A percentile compares a stretch with the other conserved stretches of the same genome.
These are phyloP conservation scores for Juncus effusus DNA, from an alignment of 176 grass and related monocot genomes.

Conservation along the genomic window DNA sequence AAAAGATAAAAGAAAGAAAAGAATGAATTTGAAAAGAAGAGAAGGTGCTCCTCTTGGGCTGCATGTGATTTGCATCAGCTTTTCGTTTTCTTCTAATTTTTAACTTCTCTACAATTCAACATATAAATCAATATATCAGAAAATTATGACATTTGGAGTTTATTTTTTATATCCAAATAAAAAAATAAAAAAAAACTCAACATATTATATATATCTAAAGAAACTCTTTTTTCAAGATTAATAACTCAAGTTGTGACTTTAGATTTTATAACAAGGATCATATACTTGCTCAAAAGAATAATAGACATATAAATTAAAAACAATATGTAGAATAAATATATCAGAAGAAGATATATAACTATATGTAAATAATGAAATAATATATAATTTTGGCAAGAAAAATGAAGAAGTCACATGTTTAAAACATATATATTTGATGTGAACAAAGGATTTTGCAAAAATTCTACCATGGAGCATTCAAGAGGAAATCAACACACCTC, in stretches of 20 bases:
- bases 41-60: constrained; percentile 22
- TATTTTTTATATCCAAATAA: too few species aligned
- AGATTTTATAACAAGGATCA: too few species aligned
- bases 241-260: too few species aligned
- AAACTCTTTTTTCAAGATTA: too few species aligned
- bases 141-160: too few species aligned
- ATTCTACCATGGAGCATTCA: constrained; percentile 9
- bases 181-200: too few species aligned
- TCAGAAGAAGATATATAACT: not conserved
- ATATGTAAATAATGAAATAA: not conserved
- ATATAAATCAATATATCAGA: too few species aligned
- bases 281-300: too few species aligned
- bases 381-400: not conserved
- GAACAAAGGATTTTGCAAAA: not conserved
- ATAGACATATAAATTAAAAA: not conserved
- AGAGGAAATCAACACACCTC: not conserved
- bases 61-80: constrained; percentile 34
- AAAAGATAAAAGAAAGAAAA: not conserved
- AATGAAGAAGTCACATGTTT: not conserved
- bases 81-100: constrained; percentile 22
- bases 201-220: too few species aligned
- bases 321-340: not conserved
- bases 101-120: constrained; percentile 6
- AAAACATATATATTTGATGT: not conserved
- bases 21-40: constrained; percentile 31